Percentiles rank a stretch among this genome's conserved stretches.
phyloP scores from a whole-genome alignment of 2,329 filamentous ascomycete species.

The Xylaria sp. region DNA sequence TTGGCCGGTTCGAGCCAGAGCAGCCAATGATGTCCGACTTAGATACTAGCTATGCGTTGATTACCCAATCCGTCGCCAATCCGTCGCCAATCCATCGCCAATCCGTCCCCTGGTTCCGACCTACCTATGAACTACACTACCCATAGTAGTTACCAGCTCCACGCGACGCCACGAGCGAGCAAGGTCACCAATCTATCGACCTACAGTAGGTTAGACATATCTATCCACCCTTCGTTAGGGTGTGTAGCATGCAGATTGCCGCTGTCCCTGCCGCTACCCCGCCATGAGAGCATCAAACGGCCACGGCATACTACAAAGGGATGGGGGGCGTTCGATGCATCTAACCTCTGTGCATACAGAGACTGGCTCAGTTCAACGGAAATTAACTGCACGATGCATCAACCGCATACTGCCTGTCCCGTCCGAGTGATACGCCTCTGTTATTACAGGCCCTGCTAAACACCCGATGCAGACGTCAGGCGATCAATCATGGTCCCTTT shows the following conservation, averaged over 20 bases:
- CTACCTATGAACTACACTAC: background rate
- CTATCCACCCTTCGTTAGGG: background rate
- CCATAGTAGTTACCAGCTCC: too few species aligned
- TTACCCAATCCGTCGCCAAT: background rate
- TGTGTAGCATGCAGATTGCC: conserved; percentile 15
- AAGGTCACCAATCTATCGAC: background rate
- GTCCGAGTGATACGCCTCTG: conserved; percentile 1
- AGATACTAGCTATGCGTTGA: background rate
- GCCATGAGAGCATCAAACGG: conserved; percentile 15
- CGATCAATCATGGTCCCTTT: conserved; percentile 1
- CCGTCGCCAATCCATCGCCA: conserved; percentile 4
- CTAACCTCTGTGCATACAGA: background rate
- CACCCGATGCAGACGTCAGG: conserved; percentile 19
- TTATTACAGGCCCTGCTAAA: conserved; percentile 2
- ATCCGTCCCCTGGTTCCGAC: conserved; percentile 1
- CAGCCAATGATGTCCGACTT: conserved; percentile 21
- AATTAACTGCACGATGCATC: conserved; percentile 5
- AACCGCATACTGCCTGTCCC: background rate
- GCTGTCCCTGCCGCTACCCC: conserved; percentile 18
- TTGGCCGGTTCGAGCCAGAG: conserved; percentile 22
- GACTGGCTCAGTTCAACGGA: background rate
- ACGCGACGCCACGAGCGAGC: background rate
- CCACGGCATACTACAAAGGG: background rate
- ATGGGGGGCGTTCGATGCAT: background rate
- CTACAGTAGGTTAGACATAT: background rate